phyloP scores from a whole-genome alignment of 305 asterid genomes.

The Andrographis paniculata region DNA sequence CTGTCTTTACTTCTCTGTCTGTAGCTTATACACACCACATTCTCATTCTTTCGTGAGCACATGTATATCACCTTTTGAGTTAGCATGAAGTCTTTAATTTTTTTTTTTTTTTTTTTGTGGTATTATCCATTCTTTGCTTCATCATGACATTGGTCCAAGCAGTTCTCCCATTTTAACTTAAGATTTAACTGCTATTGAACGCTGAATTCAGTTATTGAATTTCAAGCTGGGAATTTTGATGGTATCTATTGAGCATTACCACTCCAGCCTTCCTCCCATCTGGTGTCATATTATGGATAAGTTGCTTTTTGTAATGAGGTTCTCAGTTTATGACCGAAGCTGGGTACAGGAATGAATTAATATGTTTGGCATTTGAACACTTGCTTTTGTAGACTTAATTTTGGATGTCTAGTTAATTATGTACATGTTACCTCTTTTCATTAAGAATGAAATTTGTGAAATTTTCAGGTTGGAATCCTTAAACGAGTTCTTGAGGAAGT shows the following conservation, averaged over 20 bases:
- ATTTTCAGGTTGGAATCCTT: conserved; percentile 88
- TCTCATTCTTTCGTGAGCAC: neutral
- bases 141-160: conserved; percentile 6
- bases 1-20: neutral
- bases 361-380: conserved; percentile 11
- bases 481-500: conserved; percentile 99
- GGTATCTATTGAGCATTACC: neutral
- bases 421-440: no score
- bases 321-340: conserved; percentile 5
- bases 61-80: no score
- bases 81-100: no score
- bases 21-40: neutral
- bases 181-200: conserved; percentile 13
- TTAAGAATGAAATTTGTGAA: conserved; percentile 14
- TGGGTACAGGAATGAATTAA: conserved; percentile 8
- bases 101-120: no score
- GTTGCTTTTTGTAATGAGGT: conserved; percentile 9
- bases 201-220: conserved; percentile 4
- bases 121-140: no score
- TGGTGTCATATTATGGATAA: conserved; percentile 12
- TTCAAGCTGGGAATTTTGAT: conserved; percentile 12
- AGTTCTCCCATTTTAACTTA: conserved; percentile 1
- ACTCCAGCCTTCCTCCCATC: conserved; percentile 5
- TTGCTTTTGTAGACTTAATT: no score
- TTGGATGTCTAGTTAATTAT: no score